A percentile compares a stretch with the other conserved stretches of the same genome.
phyloP scores from a whole-genome alignment of 1,139 yeast genomes.

The Nakaseomyces nivariensis region DNA sequence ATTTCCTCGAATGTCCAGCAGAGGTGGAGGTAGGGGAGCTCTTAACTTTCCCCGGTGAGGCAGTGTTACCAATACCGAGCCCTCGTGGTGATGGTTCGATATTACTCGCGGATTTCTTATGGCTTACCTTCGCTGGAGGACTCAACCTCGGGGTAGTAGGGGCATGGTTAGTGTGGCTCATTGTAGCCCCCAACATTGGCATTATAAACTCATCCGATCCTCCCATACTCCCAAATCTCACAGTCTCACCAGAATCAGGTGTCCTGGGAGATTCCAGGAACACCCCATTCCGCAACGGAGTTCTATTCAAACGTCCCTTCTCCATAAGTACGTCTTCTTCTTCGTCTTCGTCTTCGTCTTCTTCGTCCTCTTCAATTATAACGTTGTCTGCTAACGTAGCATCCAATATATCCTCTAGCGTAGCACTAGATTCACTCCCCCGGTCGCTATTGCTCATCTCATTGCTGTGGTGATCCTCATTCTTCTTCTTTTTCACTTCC shows the following conservation, averaged over 20 bases:
- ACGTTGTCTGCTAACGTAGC: neutral
- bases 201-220: neutral
- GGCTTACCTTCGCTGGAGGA: neutral
- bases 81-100: neutral
- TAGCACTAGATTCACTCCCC: neutral
- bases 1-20: neutral
- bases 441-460: neutral
- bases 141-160: neutral
- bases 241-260: neutral
- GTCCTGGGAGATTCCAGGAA: neutral
- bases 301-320: neutral
- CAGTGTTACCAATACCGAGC: neutral
- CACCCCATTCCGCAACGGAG: neutral
- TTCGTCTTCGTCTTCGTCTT: neutral
- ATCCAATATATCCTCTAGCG: neutral
- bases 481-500: neutral
- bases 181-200: neutral
- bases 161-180: neutral
- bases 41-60: neutral
- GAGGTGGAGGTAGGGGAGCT: neutral
- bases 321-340: neutral
- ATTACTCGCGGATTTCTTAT: neutral
- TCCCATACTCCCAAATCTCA: neutral
- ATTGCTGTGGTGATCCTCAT: neutral
- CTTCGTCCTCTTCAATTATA: conserved; percentile 1